A percentile compares a stretch with the other conserved stretches of the same genome.
Evolutionary conservation across 306 rosid species (phyloP).

Genomic region (Lablab purpureus): DNA sequence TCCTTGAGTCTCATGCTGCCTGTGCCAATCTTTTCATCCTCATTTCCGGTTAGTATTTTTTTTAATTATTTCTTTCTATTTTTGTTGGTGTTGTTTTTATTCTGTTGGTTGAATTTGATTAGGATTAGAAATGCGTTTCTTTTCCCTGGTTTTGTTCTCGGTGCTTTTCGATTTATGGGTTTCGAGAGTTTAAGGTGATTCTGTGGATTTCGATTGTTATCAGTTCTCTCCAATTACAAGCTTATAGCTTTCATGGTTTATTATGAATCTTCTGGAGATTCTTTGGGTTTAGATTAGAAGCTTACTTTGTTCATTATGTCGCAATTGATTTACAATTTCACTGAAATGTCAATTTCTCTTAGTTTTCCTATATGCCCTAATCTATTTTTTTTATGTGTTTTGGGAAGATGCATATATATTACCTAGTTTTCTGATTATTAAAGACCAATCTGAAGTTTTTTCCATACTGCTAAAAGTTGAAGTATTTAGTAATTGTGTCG

Average conservation of each 20-base stretch:
- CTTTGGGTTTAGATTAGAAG: slow-evolving; percentile 7
- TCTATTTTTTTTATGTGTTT: slow-evolving; percentile 18
- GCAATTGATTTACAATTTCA: slow-evolving; percentile 40
- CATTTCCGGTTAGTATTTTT: slow-evolving; percentile 56
- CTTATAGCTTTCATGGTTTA: slow-evolving; percentile 35
- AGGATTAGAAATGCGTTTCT: slow-evolving; percentile 37
- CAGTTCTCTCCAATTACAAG: slow-evolving; percentile 40
- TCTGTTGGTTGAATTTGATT: slow-evolving; percentile 40
- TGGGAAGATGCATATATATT: slow-evolving; percentile 26
- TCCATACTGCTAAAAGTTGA: background rate
- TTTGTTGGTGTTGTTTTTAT: background rate
- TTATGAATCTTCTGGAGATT: slow-evolving; percentile 56
- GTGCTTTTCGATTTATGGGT: slow-evolving; percentile 41
- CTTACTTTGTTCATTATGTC: slow-evolving; percentile 31
- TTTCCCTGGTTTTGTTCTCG: slow-evolving; percentile 28
- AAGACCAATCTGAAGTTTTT: slow-evolving; percentile 9
- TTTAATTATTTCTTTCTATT: slow-evolving; percentile 32
- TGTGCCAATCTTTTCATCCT: slow-evolving; percentile 47
- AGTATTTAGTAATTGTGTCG: background rate
- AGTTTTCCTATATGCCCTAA: slow-evolving; percentile 42
- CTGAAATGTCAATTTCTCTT: slow-evolving; percentile 1
- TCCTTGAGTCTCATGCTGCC: slow-evolving; percentile 52
- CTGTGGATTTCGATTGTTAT: slow-evolving; percentile 20
- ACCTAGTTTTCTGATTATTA: slow-evolving; percentile 29
- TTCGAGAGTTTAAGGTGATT: slow-evolving; percentile 44